Conservation (phyloP, 2,329 filamentous ascomycete species). For the Hirsutella rhossiliensis region DNA sequence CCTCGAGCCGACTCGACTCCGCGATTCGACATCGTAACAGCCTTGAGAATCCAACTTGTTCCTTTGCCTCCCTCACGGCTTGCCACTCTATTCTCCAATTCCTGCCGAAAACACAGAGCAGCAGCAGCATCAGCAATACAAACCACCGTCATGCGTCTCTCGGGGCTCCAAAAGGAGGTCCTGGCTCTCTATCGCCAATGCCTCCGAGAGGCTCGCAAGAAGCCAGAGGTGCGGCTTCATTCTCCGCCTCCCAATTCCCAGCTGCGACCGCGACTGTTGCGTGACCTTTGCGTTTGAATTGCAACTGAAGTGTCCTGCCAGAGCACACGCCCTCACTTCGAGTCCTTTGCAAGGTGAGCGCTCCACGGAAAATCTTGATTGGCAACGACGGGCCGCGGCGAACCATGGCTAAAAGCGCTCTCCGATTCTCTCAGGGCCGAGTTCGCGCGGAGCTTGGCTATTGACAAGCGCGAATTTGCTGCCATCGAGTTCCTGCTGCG, state of each 20-base stretch:
- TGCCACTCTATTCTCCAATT: no score
- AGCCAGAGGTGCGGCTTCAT: slow-evolving; percentile 43
- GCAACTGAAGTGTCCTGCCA: slow-evolving; percentile 16
- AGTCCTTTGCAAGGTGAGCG: slow-evolving; percentile 49
- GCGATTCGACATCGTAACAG: no score
- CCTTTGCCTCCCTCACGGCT: no score
- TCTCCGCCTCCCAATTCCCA: no score
- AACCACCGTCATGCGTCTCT: slow-evolving; percentile 35
- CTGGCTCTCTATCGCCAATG: slow-evolving; percentile 78
- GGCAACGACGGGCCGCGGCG: background rate
- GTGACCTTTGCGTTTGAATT: background rate
- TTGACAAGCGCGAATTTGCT: slow-evolving; percentile 76
- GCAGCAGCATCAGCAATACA: background rate
- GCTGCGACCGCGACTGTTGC: background rate
- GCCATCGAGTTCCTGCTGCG: slow-evolving; percentile 77
- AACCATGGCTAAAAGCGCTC: background rate
- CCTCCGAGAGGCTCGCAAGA: slow-evolving; percentile 67
- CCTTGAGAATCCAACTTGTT: no score
- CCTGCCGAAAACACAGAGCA: no score
- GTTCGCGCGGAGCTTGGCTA: slow-evolving; percentile 55
- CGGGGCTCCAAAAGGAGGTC: slow-evolving; percentile 85
- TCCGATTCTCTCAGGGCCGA: slow-evolving; percentile 31
- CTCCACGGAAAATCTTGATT: background rate
- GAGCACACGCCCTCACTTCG: slow-evolving; percentile 48
- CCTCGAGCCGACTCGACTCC: no score